Evolutionary conservation across 441 rosid species (phyloP), one percentile per base, ranked within the genome.

Genomic region (Pelargonium citronellum): DNA sequence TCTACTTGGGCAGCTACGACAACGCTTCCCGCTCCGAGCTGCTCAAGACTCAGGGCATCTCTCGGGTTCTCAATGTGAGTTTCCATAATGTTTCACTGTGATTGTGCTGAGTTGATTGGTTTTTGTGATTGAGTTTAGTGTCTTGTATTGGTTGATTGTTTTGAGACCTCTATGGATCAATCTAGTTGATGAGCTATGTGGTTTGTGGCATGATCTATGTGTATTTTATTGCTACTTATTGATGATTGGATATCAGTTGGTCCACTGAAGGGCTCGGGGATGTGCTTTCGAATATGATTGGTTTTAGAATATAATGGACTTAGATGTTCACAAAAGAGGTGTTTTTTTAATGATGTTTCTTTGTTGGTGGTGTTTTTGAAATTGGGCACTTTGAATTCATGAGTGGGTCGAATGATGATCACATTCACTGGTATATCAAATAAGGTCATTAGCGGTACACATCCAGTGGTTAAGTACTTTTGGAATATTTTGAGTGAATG

Each of bases 21-120:
- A 87, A 94, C 89, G 99, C 97, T 47, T 94, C 99, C 53, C 93
- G 95, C 69, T 87, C 99, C 6, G 99, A 89, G 81, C 83, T 94
- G 51, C 99, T 94, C 72, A 90, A 90, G 79, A 77, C 95, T 70
- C 95, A 84, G 67, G 93, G 99, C 66, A 90, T 94, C 57, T 79
- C 95, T 77, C 89, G 91, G 15, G 81, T 91, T 69, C 99, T 94
- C 76, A 94, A 94, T 84, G 98, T 94, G 67, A 78, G 80, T 71
- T 65, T 44, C 47, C 41, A 12, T 3, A 1, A 9, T 11, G 2
- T 22, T 51, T 22, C 34, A 17, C 20, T 43, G 37, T 34, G 24
- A 17, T 57, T n/a, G 62, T 7, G 24, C 17, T 57, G 41, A 37
- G 41, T 1, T 37, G 41, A 5, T 37, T 37, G 41, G 41, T 37